Evolutionary conservation across 495 filamentous ascomycete species (phyloP), one percentile per base, ranked within the genome.

Genomic region (Penicillium soppii): DNA sequence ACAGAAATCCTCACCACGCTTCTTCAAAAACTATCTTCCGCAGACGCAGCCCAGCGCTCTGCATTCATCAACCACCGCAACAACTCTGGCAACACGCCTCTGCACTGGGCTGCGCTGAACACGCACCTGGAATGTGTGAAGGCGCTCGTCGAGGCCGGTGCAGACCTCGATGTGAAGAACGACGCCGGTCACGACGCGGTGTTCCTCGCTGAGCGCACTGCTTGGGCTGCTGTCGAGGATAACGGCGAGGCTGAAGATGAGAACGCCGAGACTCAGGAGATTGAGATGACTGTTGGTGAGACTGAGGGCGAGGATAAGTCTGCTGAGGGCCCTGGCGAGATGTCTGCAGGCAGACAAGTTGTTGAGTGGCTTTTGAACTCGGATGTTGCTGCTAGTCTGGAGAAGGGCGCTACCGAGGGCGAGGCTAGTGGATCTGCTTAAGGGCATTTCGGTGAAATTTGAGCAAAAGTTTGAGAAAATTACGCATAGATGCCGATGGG

Each of bases 41-140:
- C 39, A 57, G 68, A 49, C 30, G 49, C 44, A 10, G 44, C 52
- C 15, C 46, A 57, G 55, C 58, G 57, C 17, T 42, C 51, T 29
- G 60, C 59, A 5, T 77, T 86, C 27, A 50, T 96, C 9, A 86
- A 94, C 69, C 78, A 66, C 69, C 79, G 62, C 17, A 97, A 97
- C 54, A 65, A 80, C 50, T 82, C 85, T 21, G 92, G 90, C 22
- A 96, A 96, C 71, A 96, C 92, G 9, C 77, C 90, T 1, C 70
- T 97, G 45, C 92, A 97, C 73, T 97, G 90, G 90, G 92, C 92
- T 0, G 85, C 90, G 1, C 72, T 95, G 50, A 92, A 94, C 54
- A 92, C 92, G 12, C 90, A 96, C 59, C 68, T 96, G 2, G 79
- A 81, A 25, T 81, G 83, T 19, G 91, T 95, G 10, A 88, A 94